These are phyloP conservation scores for Apiotrichum porosum DNA, from an alignment of 1,284 basidiomycete species.

Conservation along the genomic window DNA sequence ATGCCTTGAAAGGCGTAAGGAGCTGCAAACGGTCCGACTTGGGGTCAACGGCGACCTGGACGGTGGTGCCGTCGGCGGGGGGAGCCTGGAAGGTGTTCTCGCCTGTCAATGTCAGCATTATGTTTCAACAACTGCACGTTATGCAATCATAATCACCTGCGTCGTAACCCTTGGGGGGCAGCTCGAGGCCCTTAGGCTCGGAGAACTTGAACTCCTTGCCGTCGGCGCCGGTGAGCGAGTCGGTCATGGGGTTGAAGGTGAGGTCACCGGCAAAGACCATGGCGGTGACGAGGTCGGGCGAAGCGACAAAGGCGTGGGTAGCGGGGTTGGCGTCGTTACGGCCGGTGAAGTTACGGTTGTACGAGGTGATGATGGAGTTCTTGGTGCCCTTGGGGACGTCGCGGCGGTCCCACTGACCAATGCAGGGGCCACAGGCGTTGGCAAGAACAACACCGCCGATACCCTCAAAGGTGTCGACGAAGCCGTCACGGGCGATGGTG, in stretches of 20 bases:
- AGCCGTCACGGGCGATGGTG: constrained; percentile 93
- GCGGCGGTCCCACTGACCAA: constrained; percentile 96
- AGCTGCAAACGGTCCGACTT: constrained; percentile 92
- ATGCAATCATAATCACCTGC: constrained; percentile 46
- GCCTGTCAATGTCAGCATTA: constrained; percentile 51
- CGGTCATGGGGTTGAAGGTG: constrained; percentile 94
- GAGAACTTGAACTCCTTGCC: constrained; percentile 98
- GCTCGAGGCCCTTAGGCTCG: constrained; percentile 81
- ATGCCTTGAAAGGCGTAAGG: constrained; percentile 82
- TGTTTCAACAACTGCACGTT: too few relatives aligned
- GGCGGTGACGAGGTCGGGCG: constrained; percentile 96
- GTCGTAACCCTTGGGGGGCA: constrained; percentile 92
- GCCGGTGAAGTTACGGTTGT: constrained; percentile 99
- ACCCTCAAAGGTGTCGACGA: constrained; percentile 79
- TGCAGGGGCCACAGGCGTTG: constrained; percentile 98
- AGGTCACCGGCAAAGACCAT: constrained; percentile 92
- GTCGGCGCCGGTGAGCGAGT: constrained; percentile 79
- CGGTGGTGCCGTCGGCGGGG: constrained; percentile 74
- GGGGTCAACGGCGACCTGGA: constrained; percentile 82
- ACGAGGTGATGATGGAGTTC: constrained; percentile 98
- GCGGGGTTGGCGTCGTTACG: constrained; percentile 99
- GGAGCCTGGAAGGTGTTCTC: constrained; percentile 96
- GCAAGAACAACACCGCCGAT: constrained; percentile 92
- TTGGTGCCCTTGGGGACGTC: constrained; percentile 95
- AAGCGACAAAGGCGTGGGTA: constrained; percentile 97